These are phyloP conservation scores for Entomortierella chlamydospora DNA, from an alignment of 192 early-diverging fungal genomes.

Conservation along the genomic window DNA sequence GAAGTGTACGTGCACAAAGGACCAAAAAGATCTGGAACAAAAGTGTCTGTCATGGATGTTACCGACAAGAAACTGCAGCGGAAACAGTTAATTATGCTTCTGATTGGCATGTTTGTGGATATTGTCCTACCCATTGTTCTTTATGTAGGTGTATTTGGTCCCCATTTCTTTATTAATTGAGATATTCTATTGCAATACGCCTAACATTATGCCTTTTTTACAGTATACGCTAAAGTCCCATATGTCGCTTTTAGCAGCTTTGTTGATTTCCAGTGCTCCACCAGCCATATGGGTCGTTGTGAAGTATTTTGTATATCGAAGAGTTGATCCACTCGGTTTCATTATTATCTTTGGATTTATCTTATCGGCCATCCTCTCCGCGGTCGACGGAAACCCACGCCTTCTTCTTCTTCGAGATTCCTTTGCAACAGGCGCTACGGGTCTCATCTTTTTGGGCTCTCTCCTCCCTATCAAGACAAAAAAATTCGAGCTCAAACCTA, in stretches of 20 bases:
- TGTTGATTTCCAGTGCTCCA: conserved; percentile 55
- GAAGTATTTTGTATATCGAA: conserved; percentile 37
- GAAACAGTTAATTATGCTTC: no score
- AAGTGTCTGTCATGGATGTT: no score
- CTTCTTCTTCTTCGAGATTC: conserved; percentile 60
- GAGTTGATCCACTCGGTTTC: conserved; percentile 48
- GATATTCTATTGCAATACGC: no score
- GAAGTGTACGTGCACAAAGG: no score
- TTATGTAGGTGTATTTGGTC: no score
- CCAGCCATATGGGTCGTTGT: conserved; percentile 38
- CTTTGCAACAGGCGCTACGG: conserved; percentile 48
- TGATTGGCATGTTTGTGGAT: no score
- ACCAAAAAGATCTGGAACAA: no score
- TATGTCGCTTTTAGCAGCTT: conserved; percentile 38
- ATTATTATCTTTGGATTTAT: conserved; percentile 54
- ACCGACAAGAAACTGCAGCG: no score
- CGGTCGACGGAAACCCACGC: conserved; percentile 55
- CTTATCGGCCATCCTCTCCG: conserved; percentile 53
- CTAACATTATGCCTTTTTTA: no score
- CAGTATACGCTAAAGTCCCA: conserved; percentile 17
- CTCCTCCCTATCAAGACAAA: conserved; percentile 52
- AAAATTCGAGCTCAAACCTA: conserved; percentile 45
- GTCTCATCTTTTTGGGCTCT: conserved; percentile 49
- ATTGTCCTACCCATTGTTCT: no score
- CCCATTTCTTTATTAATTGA: no score